Conservation (phyloP, 1,284 basidiomycete genomes). For the Prillingera fragicola region DNA sequence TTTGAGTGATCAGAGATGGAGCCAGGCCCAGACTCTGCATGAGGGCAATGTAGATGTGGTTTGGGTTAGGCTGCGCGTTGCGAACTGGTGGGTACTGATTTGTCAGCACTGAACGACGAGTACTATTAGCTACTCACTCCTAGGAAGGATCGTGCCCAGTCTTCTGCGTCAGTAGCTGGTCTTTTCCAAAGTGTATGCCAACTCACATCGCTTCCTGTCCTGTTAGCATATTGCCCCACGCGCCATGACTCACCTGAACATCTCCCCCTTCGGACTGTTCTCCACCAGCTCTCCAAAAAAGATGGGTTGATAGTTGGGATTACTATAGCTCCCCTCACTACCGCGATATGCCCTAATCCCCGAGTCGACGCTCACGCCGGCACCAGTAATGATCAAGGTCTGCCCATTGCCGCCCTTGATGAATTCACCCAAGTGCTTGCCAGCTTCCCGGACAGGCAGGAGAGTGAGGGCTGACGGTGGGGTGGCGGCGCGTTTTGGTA, state of each 20-base stretch:
- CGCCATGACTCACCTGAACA: constrained; percentile 57
- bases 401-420: constrained; percentile 59
- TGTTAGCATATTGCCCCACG: constrained; percentile 3
- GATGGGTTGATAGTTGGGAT: constrained; percentile 71
- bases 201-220: constrained; percentile 40
- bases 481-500: constrained; percentile 57
- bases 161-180: constrained; percentile 12
- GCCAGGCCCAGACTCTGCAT: constrained; percentile 65
- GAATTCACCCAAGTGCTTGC: constrained; percentile 62
- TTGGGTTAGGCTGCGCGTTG: constrained; percentile 73
- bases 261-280: constrained; percentile 58
- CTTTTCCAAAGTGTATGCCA: background rate
- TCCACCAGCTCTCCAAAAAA: constrained; percentile 78
- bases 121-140: constrained; percentile 30
- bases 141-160: constrained; percentile 69
- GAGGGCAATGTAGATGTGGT: constrained; percentile 76
- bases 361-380: constrained; percentile 85
- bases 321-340: constrained; percentile 75
- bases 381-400: constrained; percentile 71
- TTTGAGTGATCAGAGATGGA: constrained; percentile 74
- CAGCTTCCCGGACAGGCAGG: constrained; percentile 53
- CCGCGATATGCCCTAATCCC: constrained; percentile 85
- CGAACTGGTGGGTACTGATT: constrained; percentile 66
- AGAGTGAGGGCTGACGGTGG: constrained; percentile 48
- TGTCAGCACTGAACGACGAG: background rate